A percentile compares a stretch with the other conserved stretches of the same genome.
phyloP scores from a whole-genome alignment of 2,329 filamentous ascomycete species.

The Leptographium lundbergii region DNA sequence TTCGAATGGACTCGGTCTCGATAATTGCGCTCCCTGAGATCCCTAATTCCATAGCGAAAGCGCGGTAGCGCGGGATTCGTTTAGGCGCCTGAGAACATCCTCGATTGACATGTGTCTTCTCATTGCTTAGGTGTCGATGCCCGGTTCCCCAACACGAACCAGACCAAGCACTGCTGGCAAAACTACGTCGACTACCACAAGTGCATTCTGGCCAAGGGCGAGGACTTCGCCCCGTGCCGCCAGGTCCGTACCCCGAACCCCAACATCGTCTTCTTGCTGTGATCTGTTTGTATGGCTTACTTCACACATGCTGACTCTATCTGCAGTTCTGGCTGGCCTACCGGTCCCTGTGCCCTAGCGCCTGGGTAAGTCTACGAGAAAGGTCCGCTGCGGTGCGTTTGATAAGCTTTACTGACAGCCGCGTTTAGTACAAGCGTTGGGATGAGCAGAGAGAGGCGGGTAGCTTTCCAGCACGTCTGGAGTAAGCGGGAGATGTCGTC shows the following conservation, averaged over 20 bases:
- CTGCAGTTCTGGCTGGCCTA: conserved; percentile 88
- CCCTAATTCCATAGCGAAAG: not conserved
- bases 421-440: conserved; percentile 64
- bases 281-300: not conserved
- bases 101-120: not conserved
- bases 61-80: not conserved
- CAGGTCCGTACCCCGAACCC: conserved; percentile 52
- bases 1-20: not conserved
- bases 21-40: not conserved
- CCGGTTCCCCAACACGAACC: conserved; percentile 97
- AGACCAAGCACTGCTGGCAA: conserved; percentile 99
- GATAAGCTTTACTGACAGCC: not conserved
- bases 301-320: conserved; percentile 16
- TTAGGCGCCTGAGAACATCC: not conserved
- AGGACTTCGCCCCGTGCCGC: conserved; percentile 93
- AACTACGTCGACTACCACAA: conserved; percentile 99
- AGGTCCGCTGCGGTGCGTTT: not conserved
- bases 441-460: conserved; percentile 80
- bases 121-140: conserved; percentile 77
- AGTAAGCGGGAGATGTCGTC: conserved; percentile 26
- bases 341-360: conserved; percentile 91
- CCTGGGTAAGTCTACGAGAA: conserved; percentile 36
- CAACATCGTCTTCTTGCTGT: not conserved
- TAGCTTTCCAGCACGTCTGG: conserved; percentile 55
- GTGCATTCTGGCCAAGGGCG: conserved; percentile 96